These are phyloP conservation scores for Chamaenerion angustifolium DNA, from an alignment of 345 rosid species.

Conservation along the genomic window DNA sequence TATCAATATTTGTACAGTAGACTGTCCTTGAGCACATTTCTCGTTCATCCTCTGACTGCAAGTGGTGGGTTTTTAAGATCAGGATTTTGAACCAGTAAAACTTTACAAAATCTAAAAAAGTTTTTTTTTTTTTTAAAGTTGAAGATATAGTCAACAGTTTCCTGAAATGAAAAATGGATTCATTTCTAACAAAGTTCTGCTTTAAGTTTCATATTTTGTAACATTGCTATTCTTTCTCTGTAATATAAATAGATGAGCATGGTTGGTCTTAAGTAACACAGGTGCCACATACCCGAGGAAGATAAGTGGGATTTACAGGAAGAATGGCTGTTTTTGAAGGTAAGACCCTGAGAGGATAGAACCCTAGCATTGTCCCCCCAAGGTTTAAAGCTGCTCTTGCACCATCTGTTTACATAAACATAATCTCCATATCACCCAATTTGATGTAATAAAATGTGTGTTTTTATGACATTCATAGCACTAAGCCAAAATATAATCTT, in stretches of 20 bases:
- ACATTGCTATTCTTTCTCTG: too few species aligned
- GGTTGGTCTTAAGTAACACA: not conserved
- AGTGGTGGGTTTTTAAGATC: not conserved
- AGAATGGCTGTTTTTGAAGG: constrained; percentile 93
- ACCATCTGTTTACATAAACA: constrained; percentile 37
- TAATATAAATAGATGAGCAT: too few species aligned
- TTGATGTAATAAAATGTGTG: too few species aligned
- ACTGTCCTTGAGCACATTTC: constrained; percentile 88
- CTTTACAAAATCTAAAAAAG: too few species aligned
- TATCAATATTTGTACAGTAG: constrained; percentile 87
- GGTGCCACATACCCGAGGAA: constrained; percentile 54
- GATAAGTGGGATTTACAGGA: constrained; percentile 90
- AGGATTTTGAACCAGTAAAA: constrained; percentile 3
- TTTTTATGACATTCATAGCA: too few species aligned
- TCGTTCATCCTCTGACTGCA: constrained; percentile 93
- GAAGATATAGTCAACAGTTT: too few species aligned
- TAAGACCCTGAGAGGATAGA: constrained; percentile 73
- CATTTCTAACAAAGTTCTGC: too few species aligned
- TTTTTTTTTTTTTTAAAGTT: too few species aligned
- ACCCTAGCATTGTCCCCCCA: constrained; percentile 78
- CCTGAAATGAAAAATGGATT: too few species aligned
- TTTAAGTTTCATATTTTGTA: too few species aligned
- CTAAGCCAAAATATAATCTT: constrained; percentile 14
- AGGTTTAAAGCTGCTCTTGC: constrained; percentile 66
- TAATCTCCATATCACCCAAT: too few species aligned